Evolutionary conservation across 148 eudicot species (phyloP).

Genomic region (Chenopodium berlandieri): DNA sequence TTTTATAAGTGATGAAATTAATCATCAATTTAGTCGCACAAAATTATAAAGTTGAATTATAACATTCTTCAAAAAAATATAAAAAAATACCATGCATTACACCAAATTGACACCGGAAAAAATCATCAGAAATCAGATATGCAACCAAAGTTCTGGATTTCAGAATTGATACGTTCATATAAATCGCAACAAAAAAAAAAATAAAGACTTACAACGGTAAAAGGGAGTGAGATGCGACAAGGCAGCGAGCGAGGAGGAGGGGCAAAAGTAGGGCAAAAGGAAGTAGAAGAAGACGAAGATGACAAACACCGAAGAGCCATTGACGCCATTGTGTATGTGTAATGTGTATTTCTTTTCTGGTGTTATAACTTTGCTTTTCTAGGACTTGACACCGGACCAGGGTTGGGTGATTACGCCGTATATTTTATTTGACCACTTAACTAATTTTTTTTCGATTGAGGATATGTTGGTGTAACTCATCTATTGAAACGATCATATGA

Average conservation of each 20-base stretch:
- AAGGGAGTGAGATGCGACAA: constrained; percentile 26
- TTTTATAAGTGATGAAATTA: too few relatives aligned
- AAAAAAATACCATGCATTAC: not conserved
- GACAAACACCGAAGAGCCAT: constrained; percentile 45
- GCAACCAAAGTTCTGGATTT: not conserved
- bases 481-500: too few relatives aligned
- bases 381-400: too few relatives aligned
- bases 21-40: too few relatives aligned
- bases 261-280: constrained; percentile 21
- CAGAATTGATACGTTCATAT: not conserved
- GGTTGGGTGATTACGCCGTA: too few relatives aligned
- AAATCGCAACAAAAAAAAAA: not conserved
- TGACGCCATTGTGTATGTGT: constrained; percentile 43
- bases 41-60: too few relatives aligned
- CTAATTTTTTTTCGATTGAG: too few relatives aligned
- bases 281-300: constrained; percentile 33
- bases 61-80: too few relatives aligned
- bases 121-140: not conserved
- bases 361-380: too few relatives aligned
- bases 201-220: constrained; percentile 39
- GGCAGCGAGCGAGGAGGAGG: constrained; percentile 16
- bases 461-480: too few relatives aligned
- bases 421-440: too few relatives aligned
- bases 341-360: too few relatives aligned
- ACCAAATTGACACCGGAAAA: not conserved